Evolutionary conservation across 108 stramenopile genomes (phyloP).

Genomic region (Nannochloropsis oceanica): DNA sequence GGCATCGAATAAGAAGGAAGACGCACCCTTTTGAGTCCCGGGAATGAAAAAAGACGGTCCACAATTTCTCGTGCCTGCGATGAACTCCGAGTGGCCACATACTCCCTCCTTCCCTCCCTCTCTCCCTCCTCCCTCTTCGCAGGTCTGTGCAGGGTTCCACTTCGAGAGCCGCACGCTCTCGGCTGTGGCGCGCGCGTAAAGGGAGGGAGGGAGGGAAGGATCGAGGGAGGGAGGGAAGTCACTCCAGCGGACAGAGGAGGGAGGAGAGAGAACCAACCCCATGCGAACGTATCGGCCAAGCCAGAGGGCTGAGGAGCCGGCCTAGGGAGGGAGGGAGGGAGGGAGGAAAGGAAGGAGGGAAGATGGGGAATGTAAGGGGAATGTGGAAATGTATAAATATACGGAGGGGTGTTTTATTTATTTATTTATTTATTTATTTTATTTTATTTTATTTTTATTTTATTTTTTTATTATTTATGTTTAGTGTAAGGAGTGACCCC

Average conservation of each 20-base stretch:
- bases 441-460: not conserved
- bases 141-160: not conserved
- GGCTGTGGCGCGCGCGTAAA: not conserved
- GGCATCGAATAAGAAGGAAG: slow-evolving; percentile 23
- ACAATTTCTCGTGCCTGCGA: not conserved
- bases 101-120: not conserved
- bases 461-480: no score
- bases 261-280: not conserved
- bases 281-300: not conserved
- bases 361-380: no score
- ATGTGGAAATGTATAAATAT: no score
- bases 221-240: not conserved
- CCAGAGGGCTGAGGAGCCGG: not conserved
- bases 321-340: not conserved
- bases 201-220: not conserved
- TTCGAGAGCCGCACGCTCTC: not conserved
- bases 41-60: slow-evolving; percentile 17
- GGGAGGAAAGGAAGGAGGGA: not conserved
- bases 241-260: not conserved
- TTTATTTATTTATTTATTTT: no score
- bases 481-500: no score
- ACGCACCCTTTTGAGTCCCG: slow-evolving; percentile 26
- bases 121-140: not conserved
- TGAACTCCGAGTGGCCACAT: not conserved
- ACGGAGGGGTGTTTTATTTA: no score